phyloP scores from a whole-genome alignment of 345 rosid species.

The Nasturtium officinale region DNA sequence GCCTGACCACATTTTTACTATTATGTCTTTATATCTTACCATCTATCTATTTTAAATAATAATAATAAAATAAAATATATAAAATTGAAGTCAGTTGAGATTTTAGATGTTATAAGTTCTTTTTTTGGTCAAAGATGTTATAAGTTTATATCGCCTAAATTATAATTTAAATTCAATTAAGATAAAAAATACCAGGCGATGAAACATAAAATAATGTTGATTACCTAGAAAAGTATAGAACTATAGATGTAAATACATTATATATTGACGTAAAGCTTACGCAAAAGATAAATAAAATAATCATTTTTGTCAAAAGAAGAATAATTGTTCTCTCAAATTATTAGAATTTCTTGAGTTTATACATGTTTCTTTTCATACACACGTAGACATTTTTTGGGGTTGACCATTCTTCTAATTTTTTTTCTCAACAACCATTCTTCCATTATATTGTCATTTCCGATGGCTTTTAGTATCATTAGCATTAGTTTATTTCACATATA shows the following conservation, averaged over 20 bases:
- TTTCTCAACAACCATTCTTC: slow-evolving; percentile 8
- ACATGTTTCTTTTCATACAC: background rate
- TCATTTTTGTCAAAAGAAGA: background rate
- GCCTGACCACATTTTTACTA: no score
- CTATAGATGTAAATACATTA: background rate
- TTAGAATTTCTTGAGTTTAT: background rate
- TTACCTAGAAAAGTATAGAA: background rate
- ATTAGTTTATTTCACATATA: background rate
- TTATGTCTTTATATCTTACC: no score
- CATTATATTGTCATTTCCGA: slow-evolving; percentile 4
- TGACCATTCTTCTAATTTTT: slow-evolving; percentile 20
- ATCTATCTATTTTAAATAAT: background rate
- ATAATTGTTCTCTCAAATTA: background rate
- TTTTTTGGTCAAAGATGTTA: no score
- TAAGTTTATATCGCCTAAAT: background rate
- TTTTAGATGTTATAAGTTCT: background rate
- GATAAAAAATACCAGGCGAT: background rate
- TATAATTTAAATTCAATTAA: background rate
- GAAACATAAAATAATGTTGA: background rate
- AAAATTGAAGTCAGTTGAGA: background rate
- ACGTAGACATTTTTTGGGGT: slow-evolving; percentile 1
- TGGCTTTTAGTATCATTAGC: slow-evolving; percentile 23
- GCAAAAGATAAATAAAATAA: background rate
- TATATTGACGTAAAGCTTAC: background rate
- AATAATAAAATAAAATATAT: background rate